Base-by-base conservation (phyloP, 1,284 basidiomycete species). In the Phenoliferia sp. region DNA sequence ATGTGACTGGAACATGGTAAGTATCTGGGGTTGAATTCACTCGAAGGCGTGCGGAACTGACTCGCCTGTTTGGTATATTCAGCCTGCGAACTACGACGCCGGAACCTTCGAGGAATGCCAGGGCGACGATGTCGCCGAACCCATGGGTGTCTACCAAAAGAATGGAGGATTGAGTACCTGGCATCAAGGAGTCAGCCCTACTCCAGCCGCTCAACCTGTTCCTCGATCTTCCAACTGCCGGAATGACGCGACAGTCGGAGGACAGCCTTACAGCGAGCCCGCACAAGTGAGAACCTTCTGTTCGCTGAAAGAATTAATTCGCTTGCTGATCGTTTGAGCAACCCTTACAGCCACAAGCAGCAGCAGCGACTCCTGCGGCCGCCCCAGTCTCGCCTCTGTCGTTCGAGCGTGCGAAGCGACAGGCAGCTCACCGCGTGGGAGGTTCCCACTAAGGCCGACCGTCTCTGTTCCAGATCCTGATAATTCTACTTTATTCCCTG, bases 111-210 rank as follows among this genome's bases (percentile, higher is more conserved):
- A 86, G 71, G 81, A 82, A 57, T 86, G 85, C 76, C 50, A 64
- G 22, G 78, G 81, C 3, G 83, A 79, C 17, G 80, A 84, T 62
- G 76, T 82, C 55, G 83, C 83, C 80, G 69, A 77, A 28, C 85
- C 86, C 1, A 86, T 86, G 84, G 86, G 85, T 63, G 83, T 79
- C 74, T 85, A 86, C 74, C 65, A 65, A 62, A 57, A 59, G 36
- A 56, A 56, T 52, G 54, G 69, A 64, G 70, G 72, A 10, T 15
- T 62, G 3, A 71, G 69, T 54, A 76, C 71, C 3, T 75, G 61
- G 59, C 34, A 67, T 55, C 74, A 75, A 54, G 86, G 85, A 44
- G 77, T 79, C 48, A 79, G 72, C 9, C 83, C 83, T 17, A 87
- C 85, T 1, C 86, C 86, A 1, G 6, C 79, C 3, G 75, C 84